phyloP scores from a whole-genome alignment of 2,329 filamentous ascomycete species.

The Fusarium virguliforme region DNA sequence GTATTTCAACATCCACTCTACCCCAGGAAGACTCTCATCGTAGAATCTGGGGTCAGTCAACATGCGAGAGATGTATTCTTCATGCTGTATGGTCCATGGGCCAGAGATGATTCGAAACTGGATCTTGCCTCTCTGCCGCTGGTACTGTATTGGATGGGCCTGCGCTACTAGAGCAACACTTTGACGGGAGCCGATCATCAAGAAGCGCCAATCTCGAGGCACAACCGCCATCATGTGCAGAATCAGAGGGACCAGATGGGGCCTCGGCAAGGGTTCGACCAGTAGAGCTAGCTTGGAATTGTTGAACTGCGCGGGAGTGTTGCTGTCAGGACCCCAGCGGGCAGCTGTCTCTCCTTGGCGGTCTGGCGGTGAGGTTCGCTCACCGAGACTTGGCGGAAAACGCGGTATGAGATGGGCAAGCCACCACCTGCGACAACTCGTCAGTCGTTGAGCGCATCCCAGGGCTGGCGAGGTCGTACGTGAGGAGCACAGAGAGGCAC shows the following conservation, averaged over 20 bases:
- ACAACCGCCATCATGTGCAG: constrained; percentile 69
- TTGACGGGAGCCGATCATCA: constrained; percentile 67
- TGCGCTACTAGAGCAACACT: constrained; percentile 62
- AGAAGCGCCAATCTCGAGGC: constrained; percentile 69
- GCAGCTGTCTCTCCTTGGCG: constrained; percentile 52
- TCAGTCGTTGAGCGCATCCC: neutral
- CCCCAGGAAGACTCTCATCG: constrained; percentile 64
- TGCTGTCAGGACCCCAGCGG: constrained; percentile 44
- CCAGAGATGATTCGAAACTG: neutral
- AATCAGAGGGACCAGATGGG: constrained; percentile 66
- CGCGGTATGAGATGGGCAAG: constrained; percentile 62
- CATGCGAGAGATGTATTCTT: constrained; percentile 52
- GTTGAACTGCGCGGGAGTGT: constrained; percentile 61
- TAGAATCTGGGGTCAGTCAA: constrained; percentile 70
- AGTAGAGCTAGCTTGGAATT: constrained; percentile 67
- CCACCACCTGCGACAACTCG: constrained; percentile 60
- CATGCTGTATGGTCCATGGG: neutral
- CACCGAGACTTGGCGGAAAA: constrained; percentile 62
- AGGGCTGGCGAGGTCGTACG: neutral
- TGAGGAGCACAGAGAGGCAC: neutral
- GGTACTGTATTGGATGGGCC: neutral
- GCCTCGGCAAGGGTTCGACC: constrained; percentile 65
- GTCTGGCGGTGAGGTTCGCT: constrained; percentile 53
- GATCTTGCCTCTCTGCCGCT: constrained; percentile 4
- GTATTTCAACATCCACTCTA: constrained; percentile 70